phyloP scores from a whole-genome alignment of 495 filamentous ascomycete species.

The Staphylotrichum tortipilum region DNA sequence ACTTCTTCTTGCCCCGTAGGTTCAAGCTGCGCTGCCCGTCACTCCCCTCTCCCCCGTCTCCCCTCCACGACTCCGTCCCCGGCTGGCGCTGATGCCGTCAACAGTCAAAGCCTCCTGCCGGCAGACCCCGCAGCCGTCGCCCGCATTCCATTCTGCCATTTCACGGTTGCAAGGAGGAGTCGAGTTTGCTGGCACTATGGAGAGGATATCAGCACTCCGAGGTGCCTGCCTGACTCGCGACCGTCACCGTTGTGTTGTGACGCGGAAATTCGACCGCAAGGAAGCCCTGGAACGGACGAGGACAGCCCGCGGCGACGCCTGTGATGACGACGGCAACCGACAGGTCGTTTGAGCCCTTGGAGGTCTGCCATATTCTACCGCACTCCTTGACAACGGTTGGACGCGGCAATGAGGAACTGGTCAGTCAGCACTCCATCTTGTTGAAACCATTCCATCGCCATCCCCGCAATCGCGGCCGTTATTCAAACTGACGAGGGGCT shows the following conservation, averaged over 20 bases:
- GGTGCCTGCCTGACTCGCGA: conserved; percentile 1
- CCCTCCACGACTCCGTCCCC: neutral
- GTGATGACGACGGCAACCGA: neutral
- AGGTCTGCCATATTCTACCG: conserved; percentile 1
- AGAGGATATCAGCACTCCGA: neutral
- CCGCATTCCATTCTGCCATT: neutral
- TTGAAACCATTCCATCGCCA: no score
- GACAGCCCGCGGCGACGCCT: neutral
- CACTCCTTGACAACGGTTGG: neutral
- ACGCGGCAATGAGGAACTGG: neutral
- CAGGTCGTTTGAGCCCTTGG: neutral
- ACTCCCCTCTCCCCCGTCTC: no score
- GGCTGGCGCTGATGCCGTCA: neutral
- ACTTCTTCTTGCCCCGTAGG: conserved; percentile 19
- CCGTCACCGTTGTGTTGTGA: neutral
- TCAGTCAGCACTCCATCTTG: no score
- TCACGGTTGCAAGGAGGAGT: neutral
- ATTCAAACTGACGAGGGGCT: no score
- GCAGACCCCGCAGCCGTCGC: neutral
- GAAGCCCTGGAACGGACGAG: neutral
- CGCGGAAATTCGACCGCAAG: neutral
- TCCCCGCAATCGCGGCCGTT: no score
- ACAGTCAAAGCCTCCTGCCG: neutral
- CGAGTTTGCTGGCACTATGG: neutral
- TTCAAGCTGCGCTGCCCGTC: no score